Base-by-base conservation (phyloP, 2,329 filamentous ascomycete species). In the Cytospora chrysosperma region DNA sequence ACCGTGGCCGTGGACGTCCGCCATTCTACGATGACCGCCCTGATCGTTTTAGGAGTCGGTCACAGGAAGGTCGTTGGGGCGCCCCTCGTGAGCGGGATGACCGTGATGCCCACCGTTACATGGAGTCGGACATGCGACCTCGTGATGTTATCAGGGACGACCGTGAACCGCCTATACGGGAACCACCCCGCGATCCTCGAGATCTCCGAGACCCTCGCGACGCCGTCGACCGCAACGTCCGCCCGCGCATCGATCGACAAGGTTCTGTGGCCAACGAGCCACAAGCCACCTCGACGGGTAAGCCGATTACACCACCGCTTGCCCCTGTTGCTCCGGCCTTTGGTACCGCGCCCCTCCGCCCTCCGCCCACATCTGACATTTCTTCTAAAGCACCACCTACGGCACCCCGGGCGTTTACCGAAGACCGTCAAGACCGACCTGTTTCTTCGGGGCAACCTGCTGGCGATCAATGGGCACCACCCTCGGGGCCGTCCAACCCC, bases 11-110 rank as follows among this genome's bases (percentile, higher is more conserved):
- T 34, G 80, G 80, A 13, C 79, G 83, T 32, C 78, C 82, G 24
- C 79, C 80, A 1, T 83, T 81, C 55, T 86, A 85, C 67, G 85
- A 88, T 63, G 88, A 88, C 51, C 80, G 85, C 49, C 19, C 30
- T 19, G 81, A 90, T 65, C 82, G 85, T 15, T 89, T 90, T 68
- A 80, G 89, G 70, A 88, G 86, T 69, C 83, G 88, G 67, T 89
- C 88, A 67, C 85, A 88, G 70, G 86, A 88, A 70, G 85, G 86
- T 62, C 83, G 84, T 37, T 85, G 83, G 81, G 77, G 73, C 61
- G 32, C 57, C 15, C 56, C 47, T 24, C 79, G 84, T 54, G 84
- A 86, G 8, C 78, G 73, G 59, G 77, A 79, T 37, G 75, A 78
- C 52, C 75, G 75, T 37, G 76, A 78, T 51, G 71, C 71, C 54